Evolutionary conservation across 441 rosid genomes (phyloP), one percentile per base, ranked within the genome.

Genomic region (Pelargonium citronellum): DNA sequence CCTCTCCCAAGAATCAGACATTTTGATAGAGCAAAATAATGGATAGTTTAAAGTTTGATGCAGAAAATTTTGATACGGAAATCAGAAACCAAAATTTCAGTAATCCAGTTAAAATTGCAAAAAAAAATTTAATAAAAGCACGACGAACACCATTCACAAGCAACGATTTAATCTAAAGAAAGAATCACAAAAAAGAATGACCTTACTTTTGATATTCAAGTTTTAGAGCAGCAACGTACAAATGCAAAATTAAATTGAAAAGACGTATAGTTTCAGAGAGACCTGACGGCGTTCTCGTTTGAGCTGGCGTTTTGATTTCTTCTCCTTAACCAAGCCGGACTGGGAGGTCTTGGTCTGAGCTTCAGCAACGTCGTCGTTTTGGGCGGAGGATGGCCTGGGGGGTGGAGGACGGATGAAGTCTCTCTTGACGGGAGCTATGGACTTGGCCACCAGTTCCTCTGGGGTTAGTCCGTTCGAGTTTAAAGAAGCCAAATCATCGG

Each of bases 271-370:
- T 37, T 15, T 37, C 41, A 37, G 41, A 37, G 51, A 46, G 19
- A 92, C 97, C 90, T 89, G 84, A 0, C 67, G 88, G 67, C 96
- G 92, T 73, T 91, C 96, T 20, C 98, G 90, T 80, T 93, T 93
- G 67, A 91, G 81, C 71, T 91, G 97, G 15, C 98, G 89, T 75
- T 86, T 93, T 5, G 97, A 93, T 84, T 93, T 93, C 88, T 86
- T 91, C 77, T 91, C 96, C 77, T 73, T 84, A 60, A 88, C 83
- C 19, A 83, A 64, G n/a, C 79, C 64, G 0, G 86, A 63, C 51
- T 72, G 81, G 63, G 85, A 72, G 15, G 78, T 16, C 53, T 69
- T 74, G 2, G 39, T 73, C n/a, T 68, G 69, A 17, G 77, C 30
- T 27, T 71, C 75, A 6, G 70, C 30, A 47, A 47, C 78, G 69